Base-by-base conservation (phyloP, 225 moss, liverwort and hornwort species). In the Thuidium tamariscinum region DNA sequence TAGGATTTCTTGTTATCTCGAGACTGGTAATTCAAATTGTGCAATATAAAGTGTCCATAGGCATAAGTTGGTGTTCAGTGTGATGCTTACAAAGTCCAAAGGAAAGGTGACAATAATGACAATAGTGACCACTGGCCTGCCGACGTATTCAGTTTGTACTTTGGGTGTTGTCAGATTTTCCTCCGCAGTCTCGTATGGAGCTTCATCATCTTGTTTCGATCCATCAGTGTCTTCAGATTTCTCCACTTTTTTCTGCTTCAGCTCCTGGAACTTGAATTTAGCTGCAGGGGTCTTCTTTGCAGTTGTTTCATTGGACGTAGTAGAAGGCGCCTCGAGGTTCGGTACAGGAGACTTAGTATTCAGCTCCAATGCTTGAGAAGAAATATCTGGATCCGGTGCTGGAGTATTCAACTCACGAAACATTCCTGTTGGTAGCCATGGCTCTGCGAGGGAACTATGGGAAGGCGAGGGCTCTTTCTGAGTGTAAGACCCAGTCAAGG, bases 341-440 rank as follows among this genome's bases (percentile, higher is more conserved):
- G 88, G 87, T 4, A 74, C 30, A 69, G 54, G 77, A 80, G 52
- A 37, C 16, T 74, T 5, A 59, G 34, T 46, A 80, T 63, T 74
- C 82, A 79, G 46, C 69, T 68, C 81, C 39, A 63, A n/a, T 52
- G 46, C 46, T 11, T 49, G 60, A 80, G 83, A 11, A 66, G 85
- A 76, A 39, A 37, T 48, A 68, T 83, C 67, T 21, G 48, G 80
- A 63, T 85, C 83, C 56, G 78, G 54, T 63, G 68, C 48, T 64
- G 74, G 83, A 49, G 64, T 59, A 65, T 88, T 88, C 52, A 94
- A 87, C 75, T 94, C 94, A 78, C 80, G 77, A 83, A 87, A 84
- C 79, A 94, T 87, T 34, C 89, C 86, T 59, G 82, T 64, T 57
- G 94, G 91, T 68, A 94, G 81, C 94, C 94, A 94, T 68, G 92